Base-by-base conservation (phyloP, 352 stramenopile species). In the Phytophthora pisi region DNA sequence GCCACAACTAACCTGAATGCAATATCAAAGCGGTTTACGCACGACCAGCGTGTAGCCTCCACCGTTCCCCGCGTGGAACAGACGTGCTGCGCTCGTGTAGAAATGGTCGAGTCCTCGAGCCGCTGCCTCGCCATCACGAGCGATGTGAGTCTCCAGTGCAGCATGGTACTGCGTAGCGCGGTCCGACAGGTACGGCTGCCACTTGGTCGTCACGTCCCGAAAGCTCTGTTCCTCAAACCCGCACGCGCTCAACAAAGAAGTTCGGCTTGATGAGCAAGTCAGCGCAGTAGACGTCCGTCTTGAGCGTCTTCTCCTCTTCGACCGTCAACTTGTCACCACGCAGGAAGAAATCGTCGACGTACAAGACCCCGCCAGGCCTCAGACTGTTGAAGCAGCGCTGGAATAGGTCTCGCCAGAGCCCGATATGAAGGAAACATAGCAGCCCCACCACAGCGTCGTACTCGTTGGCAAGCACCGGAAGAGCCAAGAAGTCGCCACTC, bases 391-490 rank as follows among this genome's bases (percentile, higher is more conserved):
- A 72, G 72, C 82, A 91, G 26, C 76, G 77, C 24, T 78, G 61
- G 58, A 94, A 91, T 3, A 95, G 71, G 42, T 82, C 57, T 7
- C 28, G 47, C 75, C 85, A 92, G 42, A 86, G 65, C 23, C 78
- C 78, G 54, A 96, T 91, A 61, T 95, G 89, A 36, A 96, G 50
- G 60, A 95, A 92, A 40, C 82, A 90, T 16, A 96, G 68, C 57
- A 91, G 61, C 5, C 78, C 84, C 5, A 95, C 75, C 54, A 94
- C 66, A 2, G 71, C 78, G 60, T 94, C 76, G 74, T 90, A 94
- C 8, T 61, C 54, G 23, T 69, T 52, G 18, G 52, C 8, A 7
- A 31, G 28, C 5, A 82, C n/a, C 2, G 68, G 31, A 10, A 74
- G 42, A 23, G 75, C 57, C 28, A 96, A 59, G 52, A 96, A 91